phyloP scores from a whole-genome alignment of 306 rosid genomes.

The Sophora flavescens region DNA sequence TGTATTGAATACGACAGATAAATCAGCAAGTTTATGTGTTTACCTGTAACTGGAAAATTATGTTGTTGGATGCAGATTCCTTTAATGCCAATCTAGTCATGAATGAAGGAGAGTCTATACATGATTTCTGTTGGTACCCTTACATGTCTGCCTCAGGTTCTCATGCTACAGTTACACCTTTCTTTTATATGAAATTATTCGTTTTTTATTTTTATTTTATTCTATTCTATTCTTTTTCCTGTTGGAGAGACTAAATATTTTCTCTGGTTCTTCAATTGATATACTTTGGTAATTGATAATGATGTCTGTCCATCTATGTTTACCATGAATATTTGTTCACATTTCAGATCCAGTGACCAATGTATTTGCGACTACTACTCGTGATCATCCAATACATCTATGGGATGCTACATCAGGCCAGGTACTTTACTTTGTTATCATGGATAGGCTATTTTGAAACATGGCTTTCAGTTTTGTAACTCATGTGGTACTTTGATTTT shows the following conservation, averaged over 20 bases:
- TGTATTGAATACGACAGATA: too few relatives aligned
- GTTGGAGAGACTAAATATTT: too few relatives aligned
- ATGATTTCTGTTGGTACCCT: slow-evolving; percentile 98
- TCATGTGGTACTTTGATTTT: slow-evolving; percentile 21
- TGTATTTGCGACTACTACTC: slow-evolving; percentile 90
- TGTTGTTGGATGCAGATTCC: slow-evolving; percentile 67
- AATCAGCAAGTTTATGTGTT: not conserved
- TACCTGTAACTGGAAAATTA: not conserved
- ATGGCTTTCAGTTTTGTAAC: not conserved
- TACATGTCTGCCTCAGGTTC: slow-evolving; percentile 96
- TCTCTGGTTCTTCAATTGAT: not conserved
- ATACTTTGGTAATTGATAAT: slow-evolving; percentile 4
- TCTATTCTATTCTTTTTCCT: not conserved
- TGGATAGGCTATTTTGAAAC: not conserved
- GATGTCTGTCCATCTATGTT: not conserved
- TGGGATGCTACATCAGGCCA: slow-evolving; percentile 96
- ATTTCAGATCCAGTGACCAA: slow-evolving; percentile 79
- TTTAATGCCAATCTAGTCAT: slow-evolving; percentile 70
- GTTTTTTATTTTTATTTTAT: not conserved
- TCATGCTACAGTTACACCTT: not conserved
- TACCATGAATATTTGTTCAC: slow-evolving; percentile 11
- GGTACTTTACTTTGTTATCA: slow-evolving; percentile 56
- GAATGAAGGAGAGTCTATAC: slow-evolving; percentile 85
- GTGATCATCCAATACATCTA: slow-evolving; percentile 96
- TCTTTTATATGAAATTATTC: not conserved